A percentile compares a stretch with the other conserved stretches of the same genome.
These are phyloP conservation scores for Gossypium mustelinum DNA, from an alignment of 345 rosid genomes.

Conservation along the genomic window DNA sequence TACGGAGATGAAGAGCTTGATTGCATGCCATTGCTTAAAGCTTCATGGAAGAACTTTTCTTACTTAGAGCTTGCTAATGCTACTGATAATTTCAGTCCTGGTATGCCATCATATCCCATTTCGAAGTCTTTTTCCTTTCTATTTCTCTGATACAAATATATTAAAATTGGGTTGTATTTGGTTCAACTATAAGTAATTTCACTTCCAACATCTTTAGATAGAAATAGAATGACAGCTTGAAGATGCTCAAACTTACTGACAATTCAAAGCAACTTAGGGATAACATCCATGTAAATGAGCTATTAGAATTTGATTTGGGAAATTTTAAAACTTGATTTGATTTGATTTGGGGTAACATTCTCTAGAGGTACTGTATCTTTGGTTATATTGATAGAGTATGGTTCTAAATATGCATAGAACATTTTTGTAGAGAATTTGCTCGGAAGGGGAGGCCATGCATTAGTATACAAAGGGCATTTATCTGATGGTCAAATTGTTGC, in stretches of 20 bases:
- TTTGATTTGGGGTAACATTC: too few species aligned
- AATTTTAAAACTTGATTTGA: too few species aligned
- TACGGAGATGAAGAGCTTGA: slow-evolving; percentile 27
- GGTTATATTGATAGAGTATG: neutral
- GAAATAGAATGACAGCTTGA: too few species aligned
- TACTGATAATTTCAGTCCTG: slow-evolving; percentile 47
- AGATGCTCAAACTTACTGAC: too few species aligned
- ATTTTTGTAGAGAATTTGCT: slow-evolving; percentile 59
- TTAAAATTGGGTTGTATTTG: too few species aligned
- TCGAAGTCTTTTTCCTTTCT: neutral
- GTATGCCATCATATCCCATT: slow-evolving; percentile 21
- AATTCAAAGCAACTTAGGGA: too few species aligned
- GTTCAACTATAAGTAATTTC: too few species aligned
- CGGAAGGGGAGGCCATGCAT: slow-evolving; percentile 93
- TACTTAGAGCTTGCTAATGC: slow-evolving; percentile 49
- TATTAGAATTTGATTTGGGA: too few species aligned
- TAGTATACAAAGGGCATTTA: slow-evolving; percentile 74
- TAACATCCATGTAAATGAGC: too few species aligned
- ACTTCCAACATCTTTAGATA: too few species aligned
- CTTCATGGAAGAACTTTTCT: slow-evolving; percentile 59
- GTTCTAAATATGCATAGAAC: neutral
- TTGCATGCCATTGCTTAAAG: slow-evolving; percentile 27
- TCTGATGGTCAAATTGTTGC: slow-evolving; percentile 67
- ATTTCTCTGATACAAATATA: too few species aligned
- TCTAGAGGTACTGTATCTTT: too few species aligned